A percentile compares a stretch with the other conserved stretches of the same genome.
Evolutionary conservation across 179 eudicot genomes (phyloP).

Genomic region (Beta macrorhiza): DNA sequence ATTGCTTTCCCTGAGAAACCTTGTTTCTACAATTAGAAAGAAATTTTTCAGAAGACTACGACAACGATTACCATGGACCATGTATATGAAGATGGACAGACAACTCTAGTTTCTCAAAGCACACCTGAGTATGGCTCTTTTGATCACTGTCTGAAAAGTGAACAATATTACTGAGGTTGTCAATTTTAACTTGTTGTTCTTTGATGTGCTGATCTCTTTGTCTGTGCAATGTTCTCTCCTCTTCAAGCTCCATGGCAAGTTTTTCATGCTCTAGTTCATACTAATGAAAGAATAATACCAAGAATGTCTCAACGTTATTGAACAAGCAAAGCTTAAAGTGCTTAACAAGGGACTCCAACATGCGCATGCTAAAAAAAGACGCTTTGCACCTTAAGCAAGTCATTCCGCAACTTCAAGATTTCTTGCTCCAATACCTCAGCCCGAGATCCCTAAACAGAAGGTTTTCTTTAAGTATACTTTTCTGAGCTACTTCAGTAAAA

Average conservation of each 20-base stretch:
- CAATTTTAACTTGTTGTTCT: conserved; percentile 70
- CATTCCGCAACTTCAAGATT: conserved; percentile 79
- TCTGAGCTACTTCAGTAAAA: conserved; percentile 6
- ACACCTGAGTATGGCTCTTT: conserved; percentile 47
- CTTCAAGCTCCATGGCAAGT: conserved; percentile 85
- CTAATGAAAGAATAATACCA: conserved; percentile 41
- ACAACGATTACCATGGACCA: not conserved
- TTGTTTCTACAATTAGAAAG: conserved; percentile 26
- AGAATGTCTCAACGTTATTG: not conserved
- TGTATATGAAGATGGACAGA: not conserved
- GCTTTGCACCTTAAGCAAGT: conserved; percentile 72
- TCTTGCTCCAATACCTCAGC: conserved; percentile 89
- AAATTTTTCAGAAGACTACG: conserved; percentile 1
- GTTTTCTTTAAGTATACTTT: conserved; percentile 10
- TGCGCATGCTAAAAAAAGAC: not conserved
- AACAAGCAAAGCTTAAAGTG: not conserved
- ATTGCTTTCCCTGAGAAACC: conserved; percentile 33
- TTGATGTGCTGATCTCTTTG: conserved; percentile 64
- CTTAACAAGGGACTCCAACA: conserved; percentile 11
- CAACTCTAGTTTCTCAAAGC: conserved; percentile 15
- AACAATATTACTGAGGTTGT: conserved; percentile 53
- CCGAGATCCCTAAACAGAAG: conserved; percentile 63
- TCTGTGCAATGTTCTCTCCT: conserved; percentile 75
- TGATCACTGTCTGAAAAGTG: conserved; percentile 47
- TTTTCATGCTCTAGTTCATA: conserved; percentile 84